These are phyloP conservation scores for Allodekkera sacchari DNA, from an alignment of 805 yeast species.

Conservation along the genomic window DNA sequence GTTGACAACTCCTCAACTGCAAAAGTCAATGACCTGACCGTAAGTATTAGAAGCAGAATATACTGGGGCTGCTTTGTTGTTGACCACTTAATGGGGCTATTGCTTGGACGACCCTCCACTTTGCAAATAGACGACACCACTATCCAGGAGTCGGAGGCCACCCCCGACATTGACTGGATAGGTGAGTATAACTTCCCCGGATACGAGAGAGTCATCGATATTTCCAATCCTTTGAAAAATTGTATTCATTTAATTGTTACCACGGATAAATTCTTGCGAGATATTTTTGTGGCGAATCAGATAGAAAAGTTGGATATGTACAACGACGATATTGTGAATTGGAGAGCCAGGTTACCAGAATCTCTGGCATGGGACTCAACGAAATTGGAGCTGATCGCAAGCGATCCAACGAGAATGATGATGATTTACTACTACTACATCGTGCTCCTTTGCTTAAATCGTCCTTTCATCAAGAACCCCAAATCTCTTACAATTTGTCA, in stretches of 20 bases:
- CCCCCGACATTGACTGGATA: slow-evolving; percentile 58
- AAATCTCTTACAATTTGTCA: slow-evolving; percentile 22
- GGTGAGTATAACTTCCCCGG: slow-evolving; percentile 42
- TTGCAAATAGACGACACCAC: slow-evolving; percentile 50
- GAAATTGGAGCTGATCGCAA: slow-evolving; percentile 32
- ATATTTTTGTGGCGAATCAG: slow-evolving; percentile 25
- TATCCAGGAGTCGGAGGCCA: slow-evolving; percentile 47
- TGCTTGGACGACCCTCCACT: slow-evolving; percentile 51
- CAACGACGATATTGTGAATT: slow-evolving; percentile 16
- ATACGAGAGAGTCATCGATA: slow-evolving; percentile 21
- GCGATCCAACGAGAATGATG: slow-evolving; percentile 43
- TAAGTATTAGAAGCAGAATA: slow-evolving; percentile 49
- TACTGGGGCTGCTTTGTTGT: slow-evolving; percentile 63
- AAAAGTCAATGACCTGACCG: slow-evolving; percentile 38
- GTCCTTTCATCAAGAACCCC: slow-evolving; percentile 43
- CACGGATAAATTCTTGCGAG: slow-evolving; percentile 36
- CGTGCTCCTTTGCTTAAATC: slow-evolving; percentile 47
- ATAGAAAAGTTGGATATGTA: slow-evolving; percentile 2
- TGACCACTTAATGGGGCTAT: slow-evolving; percentile 53
- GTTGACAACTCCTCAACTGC: slow-evolving; percentile 12
- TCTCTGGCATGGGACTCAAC: slow-evolving; percentile 41
- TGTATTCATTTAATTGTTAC: slow-evolving; percentile 34
- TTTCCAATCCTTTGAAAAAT: slow-evolving; percentile 35
- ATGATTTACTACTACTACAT: slow-evolving; percentile 53
- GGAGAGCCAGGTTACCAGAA: slow-evolving; percentile 43